Evolutionary conservation across 768 basidiomycete genomes (phyloP), one percentile per base, ranked within the genome.

Genomic region (Holtermanniella nyarrowii): DNA sequence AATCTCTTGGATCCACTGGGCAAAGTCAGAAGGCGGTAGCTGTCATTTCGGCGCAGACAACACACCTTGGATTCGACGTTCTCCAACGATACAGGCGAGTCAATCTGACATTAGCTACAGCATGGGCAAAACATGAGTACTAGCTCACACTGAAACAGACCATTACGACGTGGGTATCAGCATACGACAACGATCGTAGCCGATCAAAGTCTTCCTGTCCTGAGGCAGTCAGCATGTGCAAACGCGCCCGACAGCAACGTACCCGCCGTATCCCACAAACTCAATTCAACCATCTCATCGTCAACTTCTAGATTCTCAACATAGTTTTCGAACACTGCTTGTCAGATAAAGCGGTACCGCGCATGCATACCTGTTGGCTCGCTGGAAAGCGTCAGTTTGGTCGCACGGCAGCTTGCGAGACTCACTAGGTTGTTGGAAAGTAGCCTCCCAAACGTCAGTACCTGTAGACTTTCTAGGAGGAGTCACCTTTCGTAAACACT

Each of bases 211-310:
- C 65, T 48, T 67, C 65, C 49, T 67, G 65, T 10, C 65, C 65
- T 66, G 25, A 3, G 13, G 20, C 4, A 12, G 45, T 26, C 26
- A n/a, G 46, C 25, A 46, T 21, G 22, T 40, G 26, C 42, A 27
- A 20, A 22, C 23, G 20, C 24, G 18, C n/a, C 37, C 47, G 42
- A 7, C 13, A 50, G 5, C 46, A 46, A 72, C 79, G 54, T 66
- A 89, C 93, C 91, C 42, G 93, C 93, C 42, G 93, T 97, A 69
- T 97, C 93, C 93, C 93, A 97, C 57, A 97, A 68, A 68, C 88
- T 88, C 42, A 99, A 76, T 65, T 97, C 91, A 13, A 96, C 84
- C 25, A 79, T 70, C 61, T 88, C 84, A 26, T 88, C 88, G 58
- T 96, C 90, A 23, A 93, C 81, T 59, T 78, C 77, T 49, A 91